Evolutionary conservation across 371 early-diverging fungal species (phyloP), one percentile per base, ranked within the genome.

Genomic region (Mucor plumbeus): DNA sequence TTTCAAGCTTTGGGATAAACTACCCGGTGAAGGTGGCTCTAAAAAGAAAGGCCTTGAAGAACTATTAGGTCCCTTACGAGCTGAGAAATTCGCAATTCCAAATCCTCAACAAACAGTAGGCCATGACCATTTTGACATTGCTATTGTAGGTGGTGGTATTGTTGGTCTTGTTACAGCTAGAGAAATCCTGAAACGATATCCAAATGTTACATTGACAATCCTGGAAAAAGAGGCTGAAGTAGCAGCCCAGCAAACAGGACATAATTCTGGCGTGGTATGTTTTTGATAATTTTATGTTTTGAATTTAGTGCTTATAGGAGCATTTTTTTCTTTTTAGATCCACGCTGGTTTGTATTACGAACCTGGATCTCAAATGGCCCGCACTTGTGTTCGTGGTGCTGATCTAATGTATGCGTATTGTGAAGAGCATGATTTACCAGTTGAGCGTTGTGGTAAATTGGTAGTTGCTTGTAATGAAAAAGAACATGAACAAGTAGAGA

Each of bases 131-230:
- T 80, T 73, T 61, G 80, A 80, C 55, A 71, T 73, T 1, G 80
- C 69, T 6, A 58, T 57, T 69, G 77, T 80, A 13, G 80, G 80
- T 34, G 80, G 75, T n/a, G 80, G 80, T 41, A 80, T 80, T 58
- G 70, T 80, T 58, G 81, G 81, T 33, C 59, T 81, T 34, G 81
- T 79, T 21, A 81, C 81, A 8, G 81, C 81, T n/a, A 73, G 81
- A 54, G 81, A 81, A 41, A 50, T 81, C 5, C 55, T 81, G n/a
- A 72, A 73, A n/a, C 67, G 81, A 41, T 75, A 75, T 62, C 77
- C 81, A 5, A 56, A 63, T 10, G 75, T 79, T 67, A 81, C 71
- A 7, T 61, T 81, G 3, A 75, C 74, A 10, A 69, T 81, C 0
- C 64, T 81, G 15, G 81, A 81, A 54, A 81, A 81, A 56, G 81